A percentile compares a stretch with the other conserved stretches of the same genome.
These are phyloP conservation scores for Cicer bijugum DNA, from an alignment of 306 rosid genomes.

Conservation along the genomic window DNA sequence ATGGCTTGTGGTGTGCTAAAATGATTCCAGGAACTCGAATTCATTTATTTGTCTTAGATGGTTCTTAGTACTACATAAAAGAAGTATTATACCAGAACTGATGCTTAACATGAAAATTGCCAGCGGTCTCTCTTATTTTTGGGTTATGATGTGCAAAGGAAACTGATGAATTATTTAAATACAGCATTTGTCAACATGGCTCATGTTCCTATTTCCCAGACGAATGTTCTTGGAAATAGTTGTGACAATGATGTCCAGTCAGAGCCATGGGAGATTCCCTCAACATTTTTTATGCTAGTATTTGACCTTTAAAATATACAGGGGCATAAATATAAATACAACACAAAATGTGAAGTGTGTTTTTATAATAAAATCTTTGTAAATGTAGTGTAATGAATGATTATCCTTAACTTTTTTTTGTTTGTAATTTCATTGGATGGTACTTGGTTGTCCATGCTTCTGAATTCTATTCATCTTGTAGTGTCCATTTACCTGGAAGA, in stretches of 20 bases:
- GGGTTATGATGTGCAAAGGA: constrained; percentile 6
- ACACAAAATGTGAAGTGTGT: constrained; percentile 18
- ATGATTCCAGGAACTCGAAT: constrained; percentile 13
- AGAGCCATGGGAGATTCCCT: background rate
- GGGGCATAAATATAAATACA: constrained; percentile 9
- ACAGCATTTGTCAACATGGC: constrained; percentile 29
- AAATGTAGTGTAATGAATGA: constrained; percentile 12
- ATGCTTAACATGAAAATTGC: constrained; percentile 25
- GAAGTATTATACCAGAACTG: constrained; percentile 4
- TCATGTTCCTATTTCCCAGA: background rate
- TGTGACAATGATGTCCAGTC: constrained; percentile 31
- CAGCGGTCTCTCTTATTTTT: constrained; percentile 1
- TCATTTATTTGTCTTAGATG: constrained; percentile 16
- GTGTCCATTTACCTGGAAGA: constrained; percentile 43
- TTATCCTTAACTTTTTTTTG: constrained; percentile 10
- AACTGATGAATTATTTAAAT: constrained; percentile 21
- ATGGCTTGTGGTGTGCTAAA: constrained; percentile 1
- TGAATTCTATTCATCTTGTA: constrained; percentile 26
- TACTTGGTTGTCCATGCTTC: constrained; percentile 23
- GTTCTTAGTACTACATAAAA: constrained; percentile 12
- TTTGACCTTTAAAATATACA: constrained; percentile 26
- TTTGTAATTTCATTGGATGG: constrained; percentile 34
- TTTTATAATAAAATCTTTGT: background rate
- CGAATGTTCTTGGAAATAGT: constrained; percentile 23
- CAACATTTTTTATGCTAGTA: constrained; percentile 1